Base-by-base conservation (phyloP, 768 basidiomycete species). In the Lyophyllum shimeji region DNA sequence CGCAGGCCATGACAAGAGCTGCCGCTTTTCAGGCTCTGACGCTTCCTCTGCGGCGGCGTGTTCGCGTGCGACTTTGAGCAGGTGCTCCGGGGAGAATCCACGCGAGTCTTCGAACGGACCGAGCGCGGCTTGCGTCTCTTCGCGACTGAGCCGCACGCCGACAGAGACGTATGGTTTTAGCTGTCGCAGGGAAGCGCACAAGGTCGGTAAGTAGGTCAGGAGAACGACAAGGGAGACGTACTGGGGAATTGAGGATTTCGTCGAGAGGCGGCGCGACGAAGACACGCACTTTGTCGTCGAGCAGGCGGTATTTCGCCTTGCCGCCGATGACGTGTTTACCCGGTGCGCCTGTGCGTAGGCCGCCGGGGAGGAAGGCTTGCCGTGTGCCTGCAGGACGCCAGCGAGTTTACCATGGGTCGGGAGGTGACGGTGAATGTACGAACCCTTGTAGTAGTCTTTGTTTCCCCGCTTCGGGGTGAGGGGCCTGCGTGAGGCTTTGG, bases 361-460 rank as follows among this genome's bases (percentile, higher is more conserved):
- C 90, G 59, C 92, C 91, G 7, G 92, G 91, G 25, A 94, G 83
- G 55, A 76, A 80, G 0, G 94, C 88, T 68, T 93, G 93, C 37
- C 94, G 76, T 20, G 87, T 95, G 34, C 93, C 93, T 94, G 62
- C 9, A 29, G 29, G 29, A 29, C 29, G 9, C 29, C 29, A 9
- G 9, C 9, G 29, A 29, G 29, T 29, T 29, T 4, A 29, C 29
- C 9, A 5, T 5, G 4, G 29, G 5, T 3, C 1, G 11, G 15
- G n/a, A 25, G 34, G 15, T 25, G 50, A 15, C 2, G 15, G 21
- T n/a, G 17, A 7, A 33, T 31, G n/a, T n/a, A 34, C 72, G n/a
- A 7, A 89, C 96, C 96, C 73, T 98, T 98, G 80, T 97, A 98
- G 69, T 80, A 98, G 67, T 99, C 93, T 66, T 98, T 98, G 76